These are phyloP conservation scores for Schizochytrium sp. DNA, from an alignment of 108 stramenopile species.

Conservation along the genomic window DNA sequence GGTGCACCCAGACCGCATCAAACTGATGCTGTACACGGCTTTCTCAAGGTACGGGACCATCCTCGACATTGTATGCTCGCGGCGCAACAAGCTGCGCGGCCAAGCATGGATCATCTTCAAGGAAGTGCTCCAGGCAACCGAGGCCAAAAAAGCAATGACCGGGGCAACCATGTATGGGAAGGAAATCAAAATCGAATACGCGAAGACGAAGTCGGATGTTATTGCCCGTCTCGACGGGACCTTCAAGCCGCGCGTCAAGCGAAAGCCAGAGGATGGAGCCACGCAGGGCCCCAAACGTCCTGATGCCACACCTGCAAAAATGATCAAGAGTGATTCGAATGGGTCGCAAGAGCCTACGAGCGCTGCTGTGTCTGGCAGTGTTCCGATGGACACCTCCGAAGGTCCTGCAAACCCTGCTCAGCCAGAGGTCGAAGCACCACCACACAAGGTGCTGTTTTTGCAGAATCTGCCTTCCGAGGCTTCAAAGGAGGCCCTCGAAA, in stretches of 20 bases:
- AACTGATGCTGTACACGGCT: slow-evolving; percentile 13
- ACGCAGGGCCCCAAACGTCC: not conserved
- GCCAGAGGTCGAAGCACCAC: not conserved
- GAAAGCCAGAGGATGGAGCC: not conserved
- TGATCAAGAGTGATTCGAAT: not conserved
- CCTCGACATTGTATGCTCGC: not conserved
- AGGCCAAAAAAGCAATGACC: not conserved
- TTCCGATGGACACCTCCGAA: not conserved
- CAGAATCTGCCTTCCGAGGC: not conserved
- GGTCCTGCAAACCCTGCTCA: not conserved
- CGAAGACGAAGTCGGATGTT: not conserved
- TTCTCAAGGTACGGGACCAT: not conserved
- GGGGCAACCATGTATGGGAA: not conserved
- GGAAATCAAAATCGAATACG: not conserved
- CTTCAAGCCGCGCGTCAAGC: not conserved
- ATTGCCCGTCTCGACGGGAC: not conserved
- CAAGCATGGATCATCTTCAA: slow-evolving; percentile 8
- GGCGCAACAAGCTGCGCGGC: slow-evolving; percentile 12
- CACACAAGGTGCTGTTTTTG: not conserved
- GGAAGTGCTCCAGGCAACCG: not conserved
- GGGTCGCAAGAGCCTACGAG: too few relatives aligned
- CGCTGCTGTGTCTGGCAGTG: not conserved
- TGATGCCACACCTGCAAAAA: not conserved
- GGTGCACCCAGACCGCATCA: not conserved
- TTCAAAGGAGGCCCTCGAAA: not conserved